Evolutionary conservation across 371 early-diverging fungal genomes (phyloP).

Genomic region (Lichtheimia hyalospora): DNA sequence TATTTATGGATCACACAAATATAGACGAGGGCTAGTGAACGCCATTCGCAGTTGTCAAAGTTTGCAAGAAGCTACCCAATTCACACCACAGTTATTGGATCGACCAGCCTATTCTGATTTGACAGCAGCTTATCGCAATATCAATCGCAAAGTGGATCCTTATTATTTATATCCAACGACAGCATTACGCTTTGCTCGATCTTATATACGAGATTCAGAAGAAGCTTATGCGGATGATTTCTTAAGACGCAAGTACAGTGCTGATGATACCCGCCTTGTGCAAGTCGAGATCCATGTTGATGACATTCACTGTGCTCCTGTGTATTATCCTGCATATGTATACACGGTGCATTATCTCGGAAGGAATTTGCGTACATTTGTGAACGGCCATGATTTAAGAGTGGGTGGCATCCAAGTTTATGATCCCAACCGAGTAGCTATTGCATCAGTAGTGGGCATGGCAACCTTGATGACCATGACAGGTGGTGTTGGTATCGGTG

Average conservation of each 20-base stretch:
- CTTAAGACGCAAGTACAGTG: constrained; percentile 44
- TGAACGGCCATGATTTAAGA: constrained; percentile 52
- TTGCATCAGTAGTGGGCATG: constrained; percentile 48
- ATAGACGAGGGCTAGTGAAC: constrained; percentile 57
- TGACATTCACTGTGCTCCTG: constrained; percentile 49
- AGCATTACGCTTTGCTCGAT: constrained; percentile 51
- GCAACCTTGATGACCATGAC: constrained; percentile 33
- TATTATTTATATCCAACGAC: constrained; percentile 55
- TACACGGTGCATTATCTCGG: constrained; percentile 53
- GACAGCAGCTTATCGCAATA: constrained; percentile 11
- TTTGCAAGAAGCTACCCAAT: constrained; percentile 41
- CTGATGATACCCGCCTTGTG: constrained; percentile 54
- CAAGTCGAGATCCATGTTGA: constrained; percentile 46
- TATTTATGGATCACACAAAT: constrained; percentile 60
- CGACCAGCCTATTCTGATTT: constrained; percentile 16
- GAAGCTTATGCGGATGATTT: constrained; percentile 46
- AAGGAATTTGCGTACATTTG: constrained; percentile 55
- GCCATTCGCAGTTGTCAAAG: constrained; percentile 50
- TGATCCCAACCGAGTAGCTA: constrained; percentile 55
- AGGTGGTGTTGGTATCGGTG: constrained; percentile 47
- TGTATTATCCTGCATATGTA: constrained; percentile 59
- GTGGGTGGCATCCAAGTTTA: constrained; percentile 58
- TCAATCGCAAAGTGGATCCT: constrained; percentile 47
- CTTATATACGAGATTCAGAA: constrained; percentile 49
- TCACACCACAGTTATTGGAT: constrained; percentile 44